A percentile compares a stretch with the other conserved stretches of the same genome.
phyloP scores from a whole-genome alignment of 129 eudicot species.

The Arctium minus region DNA sequence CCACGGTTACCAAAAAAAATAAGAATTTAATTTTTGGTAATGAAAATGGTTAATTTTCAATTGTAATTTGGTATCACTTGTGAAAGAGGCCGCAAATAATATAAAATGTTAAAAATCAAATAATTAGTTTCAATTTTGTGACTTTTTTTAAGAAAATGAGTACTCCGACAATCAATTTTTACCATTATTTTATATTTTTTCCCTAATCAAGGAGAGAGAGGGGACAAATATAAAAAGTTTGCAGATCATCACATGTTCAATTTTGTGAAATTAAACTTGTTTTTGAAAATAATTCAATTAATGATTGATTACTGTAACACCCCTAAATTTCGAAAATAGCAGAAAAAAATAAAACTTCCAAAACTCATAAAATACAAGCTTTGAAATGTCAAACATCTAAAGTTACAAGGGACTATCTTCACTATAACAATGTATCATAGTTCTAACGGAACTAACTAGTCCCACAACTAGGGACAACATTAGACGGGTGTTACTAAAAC shows the following conservation, averaged over 20 bases:
- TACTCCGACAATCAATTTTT: background rate
- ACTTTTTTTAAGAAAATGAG: background rate
- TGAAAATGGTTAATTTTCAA: background rate
- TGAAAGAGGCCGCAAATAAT: background rate
- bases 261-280: background rate
- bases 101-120: background rate
- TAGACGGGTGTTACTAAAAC: too few species aligned
- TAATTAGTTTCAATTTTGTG: background rate
- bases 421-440: too few species aligned
- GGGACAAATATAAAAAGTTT: background rate
- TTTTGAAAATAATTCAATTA: background rate
- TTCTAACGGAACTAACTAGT: too few species aligned
- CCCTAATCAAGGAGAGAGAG: background rate
- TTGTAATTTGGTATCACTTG: background rate
- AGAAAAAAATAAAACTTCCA: too few species aligned
- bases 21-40: background rate
- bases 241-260: background rate
- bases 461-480: too few species aligned
- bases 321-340: too few species aligned
- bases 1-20: too few species aligned
- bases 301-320: background rate
- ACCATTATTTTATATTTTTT: background rate
- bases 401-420: too few species aligned
- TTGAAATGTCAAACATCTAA: too few species aligned
- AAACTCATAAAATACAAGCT: too few species aligned